Evolutionary conservation across 176 grass and related monocot genomes (phyloP).

Genomic region (Cymbopogon citratus): DNA sequence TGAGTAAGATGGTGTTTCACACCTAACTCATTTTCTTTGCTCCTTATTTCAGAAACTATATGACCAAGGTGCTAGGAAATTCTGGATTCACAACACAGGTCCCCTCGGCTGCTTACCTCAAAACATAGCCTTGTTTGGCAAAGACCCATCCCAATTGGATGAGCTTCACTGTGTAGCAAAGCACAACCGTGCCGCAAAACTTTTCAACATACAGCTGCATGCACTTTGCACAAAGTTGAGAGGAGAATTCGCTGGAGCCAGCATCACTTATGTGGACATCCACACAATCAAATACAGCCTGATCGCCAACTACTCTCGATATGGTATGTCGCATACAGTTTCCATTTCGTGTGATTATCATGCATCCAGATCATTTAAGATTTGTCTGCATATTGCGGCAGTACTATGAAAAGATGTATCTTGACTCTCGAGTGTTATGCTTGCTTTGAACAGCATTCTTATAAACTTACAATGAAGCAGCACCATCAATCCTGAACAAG

Average conservation of each 20-base stretch:
- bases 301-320: constrained; percentile 80
- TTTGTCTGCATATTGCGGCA: not conserved
- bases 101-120: constrained; percentile 94
- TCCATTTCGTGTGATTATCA: not conserved
- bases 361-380: not conserved
- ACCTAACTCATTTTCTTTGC: not conserved
- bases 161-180: constrained; percentile 67
- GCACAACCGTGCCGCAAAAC: constrained; percentile 77
- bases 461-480: not conserved
- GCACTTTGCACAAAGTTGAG: constrained; percentile 77
- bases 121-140: constrained; percentile 75
- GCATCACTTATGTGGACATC: constrained; percentile 85
- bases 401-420: not conserved
- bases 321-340: constrained; percentile 52
- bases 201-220: constrained; percentile 93
- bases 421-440: not conserved
- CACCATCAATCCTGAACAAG: constrained; percentile 7
- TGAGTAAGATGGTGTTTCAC: not conserved
- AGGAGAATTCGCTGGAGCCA: constrained; percentile 53
- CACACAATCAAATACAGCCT: constrained; percentile 81
- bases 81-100: constrained; percentile 99
- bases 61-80: constrained; percentile 87
- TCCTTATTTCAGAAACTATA: constrained; percentile 67
- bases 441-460: constrained; percentile 6
- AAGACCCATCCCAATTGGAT: constrained; percentile 81